Evolutionary conservation across 176 grass and related monocot genomes (phyloP), one percentile per base, ranked within the genome.

Genomic region (Musa itinerans): DNA sequence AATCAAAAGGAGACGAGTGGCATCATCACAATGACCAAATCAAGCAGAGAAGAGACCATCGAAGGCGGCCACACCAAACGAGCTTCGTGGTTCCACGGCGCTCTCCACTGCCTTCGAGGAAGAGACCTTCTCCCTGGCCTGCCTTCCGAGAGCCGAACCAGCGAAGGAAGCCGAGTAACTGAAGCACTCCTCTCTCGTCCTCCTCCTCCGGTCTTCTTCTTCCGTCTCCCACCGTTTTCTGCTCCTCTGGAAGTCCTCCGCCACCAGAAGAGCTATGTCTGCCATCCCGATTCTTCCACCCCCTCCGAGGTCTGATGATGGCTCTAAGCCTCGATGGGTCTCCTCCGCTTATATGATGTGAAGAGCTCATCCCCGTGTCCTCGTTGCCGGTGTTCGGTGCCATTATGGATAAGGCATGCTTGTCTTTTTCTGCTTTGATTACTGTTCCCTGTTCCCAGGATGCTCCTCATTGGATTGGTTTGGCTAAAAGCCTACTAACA

Each of bases 1-100:
- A 29, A 27, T 27, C 2, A 17, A 58, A 0, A 58, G 14, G 56
- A 17, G 15, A 58, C 55, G 55, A 58, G 13, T 26, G 25, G 25
- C 1, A 26, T 26, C 25, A 26, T 26, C 25, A 26, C 25, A 5
- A 61, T 14, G 6, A 1, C n/a, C 15, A 19, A 52, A 25, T 74
- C 72, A 74, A 56, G 72, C 72, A 34, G 72, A 74, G 72, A 74
- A 74, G 54, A 74, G 9, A 13, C 72, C 72, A 9, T 74, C 72
- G 3, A 58, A 43, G 72, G 72, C 72, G 1, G 72, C 72, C 25
- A 58, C 8, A 9, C 23, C 72, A 19, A 74, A 5, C 1, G 4
- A 2, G 22, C 72, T 58, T 34, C 54, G 29, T 1, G 63, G 63
- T 65, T 21, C 11, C 24, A 19, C 1, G 1, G 16, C 19, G 4